Conservation (phyloP, 2,329 filamentous ascomycete species). For the Ceratocystis cubensis region DNA sequence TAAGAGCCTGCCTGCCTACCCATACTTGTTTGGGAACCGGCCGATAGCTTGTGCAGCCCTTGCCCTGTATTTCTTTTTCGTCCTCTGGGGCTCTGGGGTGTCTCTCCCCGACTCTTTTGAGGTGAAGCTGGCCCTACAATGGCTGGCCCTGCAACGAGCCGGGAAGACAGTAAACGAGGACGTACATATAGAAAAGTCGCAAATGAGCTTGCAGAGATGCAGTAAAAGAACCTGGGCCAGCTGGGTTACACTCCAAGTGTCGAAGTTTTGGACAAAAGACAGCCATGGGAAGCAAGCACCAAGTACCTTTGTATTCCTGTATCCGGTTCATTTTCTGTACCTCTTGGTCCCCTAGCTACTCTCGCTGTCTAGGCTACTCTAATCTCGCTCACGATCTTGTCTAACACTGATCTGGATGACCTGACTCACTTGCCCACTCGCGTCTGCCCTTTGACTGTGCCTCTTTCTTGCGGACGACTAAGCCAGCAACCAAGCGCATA, state of each 20-base stretch:
- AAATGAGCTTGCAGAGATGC: too few relatives aligned
- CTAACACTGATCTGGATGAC: not conserved
- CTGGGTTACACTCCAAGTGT: too few relatives aligned
- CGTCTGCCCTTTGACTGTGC: not conserved
- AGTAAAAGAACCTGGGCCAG: too few relatives aligned
- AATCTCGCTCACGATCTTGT: conserved; percentile 7
- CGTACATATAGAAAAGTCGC: too few relatives aligned
- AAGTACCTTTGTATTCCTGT: not conserved
- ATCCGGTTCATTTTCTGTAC: not conserved
- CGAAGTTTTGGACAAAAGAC: too few relatives aligned
- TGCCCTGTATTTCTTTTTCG: not conserved
- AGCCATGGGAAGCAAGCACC: not conserved
- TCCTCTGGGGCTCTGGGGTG: not conserved
- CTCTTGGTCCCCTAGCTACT: not conserved
- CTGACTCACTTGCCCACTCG: not conserved
- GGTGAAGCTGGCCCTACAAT: too few relatives aligned
- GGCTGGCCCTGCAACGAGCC: not conserved
- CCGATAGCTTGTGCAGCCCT: not conserved
- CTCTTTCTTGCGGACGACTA: not conserved
- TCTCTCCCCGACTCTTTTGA: not conserved
- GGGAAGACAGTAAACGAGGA: not conserved
- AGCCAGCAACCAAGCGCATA: not conserved
- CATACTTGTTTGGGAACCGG: not conserved
- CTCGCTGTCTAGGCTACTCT: not conserved
- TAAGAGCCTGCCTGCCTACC: too few relatives aligned